These are phyloP conservation scores for Monilinia aucupariae DNA, from an alignment of 2,329 filamentous ascomycete genomes.

Conservation along the genomic window DNA sequence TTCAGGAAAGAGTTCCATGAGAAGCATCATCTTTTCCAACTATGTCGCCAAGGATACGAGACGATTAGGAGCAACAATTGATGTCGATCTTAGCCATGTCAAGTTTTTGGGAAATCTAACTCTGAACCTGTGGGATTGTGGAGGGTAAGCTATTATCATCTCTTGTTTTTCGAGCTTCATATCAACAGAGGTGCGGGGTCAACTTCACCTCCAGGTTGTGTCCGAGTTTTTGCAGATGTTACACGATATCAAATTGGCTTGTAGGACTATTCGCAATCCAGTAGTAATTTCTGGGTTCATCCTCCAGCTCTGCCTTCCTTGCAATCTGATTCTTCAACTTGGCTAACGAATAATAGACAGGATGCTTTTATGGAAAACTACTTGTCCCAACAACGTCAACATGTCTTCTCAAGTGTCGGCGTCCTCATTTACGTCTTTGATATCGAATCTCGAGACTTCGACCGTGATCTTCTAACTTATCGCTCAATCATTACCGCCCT, in stretches of 20 bases:
- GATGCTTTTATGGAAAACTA: constrained; percentile 99
- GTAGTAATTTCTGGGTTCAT: neutral
- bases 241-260: neutral
- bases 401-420: constrained; percentile 94
- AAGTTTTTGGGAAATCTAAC: constrained; percentile 98
- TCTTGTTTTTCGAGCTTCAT: neutral
- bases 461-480: constrained; percentile 89
- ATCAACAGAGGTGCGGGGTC: neutral
- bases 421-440: constrained; percentile 99
- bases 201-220: neutral
- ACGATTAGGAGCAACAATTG: constrained; percentile 88
- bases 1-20: constrained; percentile 96
- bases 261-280: neutral
- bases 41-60: constrained; percentile 96
- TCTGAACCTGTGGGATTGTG: constrained; percentile 97
- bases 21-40: constrained; percentile 98
- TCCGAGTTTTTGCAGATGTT: constrained; percentile 1
- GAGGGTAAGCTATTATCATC: constrained; percentile 53
- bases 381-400: constrained; percentile 86
- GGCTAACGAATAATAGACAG: constrained; percentile 52
- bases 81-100: constrained; percentile 96
- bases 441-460: constrained; percentile 91
- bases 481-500: constrained; percentile 83
- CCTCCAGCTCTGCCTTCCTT: neutral
- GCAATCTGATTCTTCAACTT: neutral